Evolutionary conservation across 768 basidiomycete genomes (phyloP).

Genomic region (Macrocybe gigantea): DNA sequence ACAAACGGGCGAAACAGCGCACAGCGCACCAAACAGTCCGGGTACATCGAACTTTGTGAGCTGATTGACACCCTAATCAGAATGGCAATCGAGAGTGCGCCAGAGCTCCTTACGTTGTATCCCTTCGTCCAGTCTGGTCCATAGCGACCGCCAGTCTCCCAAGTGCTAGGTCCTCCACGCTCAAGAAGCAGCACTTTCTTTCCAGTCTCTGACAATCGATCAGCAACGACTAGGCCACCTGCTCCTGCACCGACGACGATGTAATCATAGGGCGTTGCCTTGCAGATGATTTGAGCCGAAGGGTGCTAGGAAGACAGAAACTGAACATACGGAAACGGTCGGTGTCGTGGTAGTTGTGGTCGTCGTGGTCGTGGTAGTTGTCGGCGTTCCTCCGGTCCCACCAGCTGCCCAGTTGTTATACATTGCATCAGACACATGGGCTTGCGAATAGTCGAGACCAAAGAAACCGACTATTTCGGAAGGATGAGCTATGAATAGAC

Average conservation of each 20-base stretch:
- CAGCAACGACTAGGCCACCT: conserved; percentile 53
- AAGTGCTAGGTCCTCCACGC: conserved; percentile 58
- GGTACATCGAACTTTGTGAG: conserved; percentile 64
- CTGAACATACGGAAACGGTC: conserved; percentile 13
- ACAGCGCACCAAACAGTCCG: conserved; percentile 40
- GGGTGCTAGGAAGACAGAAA: background rate
- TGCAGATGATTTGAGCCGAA: background rate
- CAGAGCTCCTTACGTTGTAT: conserved; percentile 28
- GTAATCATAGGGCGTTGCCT: conserved; percentile 46
- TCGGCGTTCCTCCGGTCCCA: conserved; percentile 31
- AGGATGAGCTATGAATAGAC: conserved; percentile 1
- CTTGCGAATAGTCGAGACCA: conserved; percentile 40
- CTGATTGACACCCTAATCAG: conserved; percentile 19
- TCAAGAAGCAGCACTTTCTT: conserved; percentile 61
- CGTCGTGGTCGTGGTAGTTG: conserved; percentile 24
- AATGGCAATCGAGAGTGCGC: background rate
- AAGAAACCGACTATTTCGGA: conserved; percentile 48
- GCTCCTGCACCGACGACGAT: conserved; percentile 55
- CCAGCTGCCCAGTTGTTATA: conserved; percentile 49
- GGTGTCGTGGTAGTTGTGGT: conserved; percentile 29
- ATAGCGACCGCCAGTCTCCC: conserved; percentile 53
- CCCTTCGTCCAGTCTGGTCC: conserved; percentile 43
- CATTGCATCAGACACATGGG: conserved; percentile 38
- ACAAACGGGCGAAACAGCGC: background rate
- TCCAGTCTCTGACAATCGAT: conserved; percentile 53